Evolutionary conservation across 805 yeast species (phyloP).

Genomic region (Candida adriatica): DNA sequence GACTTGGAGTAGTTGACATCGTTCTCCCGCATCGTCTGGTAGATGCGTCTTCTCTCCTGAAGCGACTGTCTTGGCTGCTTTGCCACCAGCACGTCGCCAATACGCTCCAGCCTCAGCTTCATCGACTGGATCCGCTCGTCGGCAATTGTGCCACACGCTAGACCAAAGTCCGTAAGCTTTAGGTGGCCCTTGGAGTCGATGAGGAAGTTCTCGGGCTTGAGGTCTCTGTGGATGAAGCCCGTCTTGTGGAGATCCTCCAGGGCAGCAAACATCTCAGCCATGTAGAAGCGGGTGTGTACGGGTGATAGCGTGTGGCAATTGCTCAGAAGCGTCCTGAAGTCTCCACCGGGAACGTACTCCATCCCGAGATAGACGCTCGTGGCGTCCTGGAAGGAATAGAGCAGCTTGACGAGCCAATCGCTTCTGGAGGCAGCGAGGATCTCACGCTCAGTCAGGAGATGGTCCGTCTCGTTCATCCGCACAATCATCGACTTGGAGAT

Average conservation of each 20-base stretch:
- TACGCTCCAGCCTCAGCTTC: constrained; percentile 62
- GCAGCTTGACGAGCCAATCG: constrained; percentile 90
- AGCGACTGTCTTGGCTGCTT: constrained; percentile 54
- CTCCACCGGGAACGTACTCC: constrained; percentile 99
- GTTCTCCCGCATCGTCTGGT: constrained; percentile 63
- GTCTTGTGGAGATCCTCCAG: constrained; percentile 89
- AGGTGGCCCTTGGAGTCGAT: constrained; percentile 89
- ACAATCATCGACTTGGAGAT: constrained; percentile 80
- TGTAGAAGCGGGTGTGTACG: constrained; percentile 91
- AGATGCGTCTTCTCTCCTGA: constrained; percentile 80
- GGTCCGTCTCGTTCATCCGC: constrained; percentile 91
- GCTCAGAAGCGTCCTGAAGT: constrained; percentile 87
- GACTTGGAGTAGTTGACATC: constrained; percentile 89
- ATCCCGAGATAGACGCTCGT: constrained; percentile 90
- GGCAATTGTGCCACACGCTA: constrained; percentile 94
- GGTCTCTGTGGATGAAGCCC: constrained; percentile 94
- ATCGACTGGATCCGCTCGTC: constrained; percentile 89
- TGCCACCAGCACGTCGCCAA: constrained; percentile 62
- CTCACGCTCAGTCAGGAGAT: constrained; percentile 93
- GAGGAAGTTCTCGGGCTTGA: constrained; percentile 90
- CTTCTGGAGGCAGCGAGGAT: constrained; percentile 92
- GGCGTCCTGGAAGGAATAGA: constrained; percentile 92
- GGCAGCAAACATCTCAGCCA: constrained; percentile 94
- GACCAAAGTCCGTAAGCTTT: constrained; percentile 91
- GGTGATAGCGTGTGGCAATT: constrained; percentile 91